Conservation (phyloP, 2,329 filamentous ascomycete genomes). For the Pseudogymnoascus sp. region DNA sequence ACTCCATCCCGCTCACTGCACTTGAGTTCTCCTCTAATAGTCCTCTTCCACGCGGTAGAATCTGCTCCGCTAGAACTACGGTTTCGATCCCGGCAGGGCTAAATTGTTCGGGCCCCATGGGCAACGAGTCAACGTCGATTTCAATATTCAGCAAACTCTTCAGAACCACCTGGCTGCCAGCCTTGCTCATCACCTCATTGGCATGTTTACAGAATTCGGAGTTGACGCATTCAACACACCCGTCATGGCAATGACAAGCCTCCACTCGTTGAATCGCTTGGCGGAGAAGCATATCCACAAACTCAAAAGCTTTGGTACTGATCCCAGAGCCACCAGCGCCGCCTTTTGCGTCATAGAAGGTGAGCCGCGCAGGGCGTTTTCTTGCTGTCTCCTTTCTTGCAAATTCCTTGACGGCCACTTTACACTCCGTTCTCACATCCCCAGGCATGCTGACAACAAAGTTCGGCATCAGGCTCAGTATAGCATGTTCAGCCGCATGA, state of each 20-base stretch:
- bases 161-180: conserved; percentile 74
- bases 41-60: conserved; percentile 34
- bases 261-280: conserved; percentile 74
- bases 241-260: conserved; percentile 67
- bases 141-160: conserved; percentile 67
- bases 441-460: conserved; percentile 86
- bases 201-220: conserved; percentile 77
- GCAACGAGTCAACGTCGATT: conserved; percentile 76
- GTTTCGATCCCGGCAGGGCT: conserved; percentile 74
- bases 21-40: neutral
- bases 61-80: conserved; percentile 64
- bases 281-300: conserved; percentile 69
- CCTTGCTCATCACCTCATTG: conserved; percentile 92
- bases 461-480: conserved; percentile 80
- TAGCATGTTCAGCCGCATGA: conserved; percentile 88
- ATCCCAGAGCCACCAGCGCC: conserved; percentile 79
- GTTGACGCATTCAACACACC: conserved; percentile 86
- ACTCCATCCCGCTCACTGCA: neutral
- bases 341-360: conserved; percentile 93
- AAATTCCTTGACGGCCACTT: conserved; percentile 82
- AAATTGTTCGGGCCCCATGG: conserved; percentile 73
- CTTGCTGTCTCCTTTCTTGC: conserved; percentile 60
- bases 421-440: conserved; percentile 92
- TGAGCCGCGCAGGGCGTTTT: conserved; percentile 81
- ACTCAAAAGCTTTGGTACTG: conserved; percentile 88